phyloP scores from a whole-genome alignment of 495 filamentous ascomycete species.

The Penicillium fimorum region DNA sequence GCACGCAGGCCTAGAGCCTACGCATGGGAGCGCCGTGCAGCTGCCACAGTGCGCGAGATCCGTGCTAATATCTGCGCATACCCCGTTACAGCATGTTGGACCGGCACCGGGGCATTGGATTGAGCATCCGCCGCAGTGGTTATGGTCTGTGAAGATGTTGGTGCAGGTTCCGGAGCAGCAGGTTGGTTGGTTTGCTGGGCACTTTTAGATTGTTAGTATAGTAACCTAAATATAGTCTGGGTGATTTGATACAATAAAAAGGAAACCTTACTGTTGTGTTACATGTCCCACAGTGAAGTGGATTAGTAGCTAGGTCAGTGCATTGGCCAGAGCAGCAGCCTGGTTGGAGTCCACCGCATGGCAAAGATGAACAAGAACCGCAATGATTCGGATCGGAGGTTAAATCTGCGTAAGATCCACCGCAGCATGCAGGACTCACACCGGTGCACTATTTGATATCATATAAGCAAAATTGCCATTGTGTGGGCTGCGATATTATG shows the following conservation, averaged over 20 bases:
- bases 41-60: slow-evolving; percentile 14
- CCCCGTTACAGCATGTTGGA: slow-evolving; percentile 13
- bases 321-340: slow-evolving; percentile 19
- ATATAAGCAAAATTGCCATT: not conserved
- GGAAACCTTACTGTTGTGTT: slow-evolving; percentile 5
- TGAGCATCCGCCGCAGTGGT: not conserved
- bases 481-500: too few relatives aligned
- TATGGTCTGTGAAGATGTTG: not conserved
- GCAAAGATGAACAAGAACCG: slow-evolving; percentile 9
- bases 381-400: slow-evolving; percentile 8
- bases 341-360: slow-evolving; percentile 15
- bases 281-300: slow-evolving; percentile 19
- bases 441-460: slow-evolving; percentile 14
- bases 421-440: slow-evolving; percentile 14
- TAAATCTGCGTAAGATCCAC: slow-evolving; percentile 16
- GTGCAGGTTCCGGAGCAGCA: slow-evolving; percentile 17
- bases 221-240: too few relatives aligned
- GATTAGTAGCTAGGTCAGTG: slow-evolving; percentile 15
- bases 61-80: slow-evolving; percentile 9
- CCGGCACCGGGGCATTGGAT: not conserved
- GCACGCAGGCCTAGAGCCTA: slow-evolving; percentile 13
- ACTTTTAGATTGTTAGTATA: slow-evolving; percentile 6
- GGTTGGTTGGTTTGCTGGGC: slow-evolving; percentile 12
- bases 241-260: not conserved
- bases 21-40: slow-evolving; percentile 10